A percentile compares a stretch with the other conserved stretches of the same genome.
These are phyloP conservation scores for Aspergillus biplanus DNA, from an alignment of 495 filamentous ascomycete species.

Conservation along the genomic window DNA sequence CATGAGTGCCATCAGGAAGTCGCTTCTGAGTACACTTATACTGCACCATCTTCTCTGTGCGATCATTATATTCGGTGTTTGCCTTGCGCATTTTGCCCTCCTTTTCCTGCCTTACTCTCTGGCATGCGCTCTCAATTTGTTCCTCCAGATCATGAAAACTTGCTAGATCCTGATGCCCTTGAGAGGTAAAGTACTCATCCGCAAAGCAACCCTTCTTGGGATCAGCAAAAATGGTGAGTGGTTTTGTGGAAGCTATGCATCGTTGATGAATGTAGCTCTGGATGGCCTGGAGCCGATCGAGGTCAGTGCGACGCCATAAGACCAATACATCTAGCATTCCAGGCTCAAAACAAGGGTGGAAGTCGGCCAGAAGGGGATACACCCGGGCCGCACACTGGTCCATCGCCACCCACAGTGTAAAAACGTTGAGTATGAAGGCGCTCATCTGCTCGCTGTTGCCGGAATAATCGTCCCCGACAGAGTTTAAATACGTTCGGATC, in stretches of 20 bases:
- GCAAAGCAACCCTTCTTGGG: constrained; percentile 46
- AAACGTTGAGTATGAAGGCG: constrained; percentile 56
- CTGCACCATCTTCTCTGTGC: constrained; percentile 37
- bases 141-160: constrained; percentile 31
- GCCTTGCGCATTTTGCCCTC: constrained; percentile 39
- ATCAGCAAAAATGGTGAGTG: constrained; percentile 48
- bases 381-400: constrained; percentile 51
- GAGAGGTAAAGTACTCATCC: constrained; percentile 43
- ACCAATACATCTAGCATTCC: constrained; percentile 56
- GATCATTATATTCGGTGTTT: constrained; percentile 19
- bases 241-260: constrained; percentile 15
- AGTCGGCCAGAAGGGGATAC: constrained; percentile 52
- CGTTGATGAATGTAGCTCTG: constrained; percentile 51
- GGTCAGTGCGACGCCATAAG: constrained; percentile 39
- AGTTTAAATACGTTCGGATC: constrained; percentile 41
- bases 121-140: constrained; percentile 37
- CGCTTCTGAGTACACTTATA: constrained; percentile 32
- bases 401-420: constrained; percentile 63
- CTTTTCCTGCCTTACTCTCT: constrained; percentile 33
- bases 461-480: constrained; percentile 44
- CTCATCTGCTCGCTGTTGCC: constrained; percentile 52
- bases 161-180: constrained; percentile 5
- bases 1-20: constrained; percentile 30
- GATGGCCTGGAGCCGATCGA: constrained; percentile 51
- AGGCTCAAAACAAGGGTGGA: constrained; percentile 53